These are phyloP conservation scores for Bruguiera parviflora DNA, from an alignment of 345 rosid species.

Conservation along the genomic window DNA sequence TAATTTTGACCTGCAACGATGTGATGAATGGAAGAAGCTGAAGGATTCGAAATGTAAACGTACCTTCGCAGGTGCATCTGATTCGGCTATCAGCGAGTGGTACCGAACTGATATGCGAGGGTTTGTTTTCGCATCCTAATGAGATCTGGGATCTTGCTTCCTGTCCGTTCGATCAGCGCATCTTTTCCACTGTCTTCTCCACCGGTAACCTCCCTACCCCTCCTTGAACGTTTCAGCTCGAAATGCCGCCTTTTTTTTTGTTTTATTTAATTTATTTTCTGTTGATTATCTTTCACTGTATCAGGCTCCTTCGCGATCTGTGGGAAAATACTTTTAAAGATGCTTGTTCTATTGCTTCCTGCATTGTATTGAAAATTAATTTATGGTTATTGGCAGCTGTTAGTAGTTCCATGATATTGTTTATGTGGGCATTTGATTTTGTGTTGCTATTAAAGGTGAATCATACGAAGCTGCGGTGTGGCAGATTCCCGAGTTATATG, in stretches of 20 bases:
- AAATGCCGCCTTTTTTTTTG: too few relatives aligned
- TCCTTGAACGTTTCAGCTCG: too few relatives aligned
- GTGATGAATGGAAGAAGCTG: background rate
- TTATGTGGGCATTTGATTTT: conserved; percentile 2
- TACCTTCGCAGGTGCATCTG: conserved; percentile 66
- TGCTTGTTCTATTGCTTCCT: too few relatives aligned
- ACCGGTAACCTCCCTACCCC: conserved; percentile 44
- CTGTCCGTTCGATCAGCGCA: conserved; percentile 90
- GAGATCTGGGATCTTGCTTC: conserved; percentile 95
- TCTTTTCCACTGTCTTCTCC: conserved; percentile 79
- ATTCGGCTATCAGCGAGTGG: conserved; percentile 82
- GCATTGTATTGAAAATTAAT: background rate
- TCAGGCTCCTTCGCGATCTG: too few relatives aligned
- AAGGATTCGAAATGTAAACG: background rate
- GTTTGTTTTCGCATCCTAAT: conserved; percentile 81
- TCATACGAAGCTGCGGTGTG: conserved; percentile 87
- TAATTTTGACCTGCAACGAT: conserved; percentile 5
- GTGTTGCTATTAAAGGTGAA: conserved; percentile 50
- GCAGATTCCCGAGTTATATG: conserved; percentile 96
- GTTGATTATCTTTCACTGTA: too few relatives aligned
- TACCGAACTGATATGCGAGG: conserved; percentile 84
- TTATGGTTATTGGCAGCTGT: background rate
- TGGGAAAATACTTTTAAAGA: too few relatives aligned
- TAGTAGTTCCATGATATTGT: background rate
- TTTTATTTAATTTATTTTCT: too few relatives aligned